Percentiles rank a stretch among this genome's conserved stretches.
These are phyloP conservation scores for Ogataea haglerorum DNA, from an alignment of 805 yeast species.

Conservation along the genomic window DNA sequence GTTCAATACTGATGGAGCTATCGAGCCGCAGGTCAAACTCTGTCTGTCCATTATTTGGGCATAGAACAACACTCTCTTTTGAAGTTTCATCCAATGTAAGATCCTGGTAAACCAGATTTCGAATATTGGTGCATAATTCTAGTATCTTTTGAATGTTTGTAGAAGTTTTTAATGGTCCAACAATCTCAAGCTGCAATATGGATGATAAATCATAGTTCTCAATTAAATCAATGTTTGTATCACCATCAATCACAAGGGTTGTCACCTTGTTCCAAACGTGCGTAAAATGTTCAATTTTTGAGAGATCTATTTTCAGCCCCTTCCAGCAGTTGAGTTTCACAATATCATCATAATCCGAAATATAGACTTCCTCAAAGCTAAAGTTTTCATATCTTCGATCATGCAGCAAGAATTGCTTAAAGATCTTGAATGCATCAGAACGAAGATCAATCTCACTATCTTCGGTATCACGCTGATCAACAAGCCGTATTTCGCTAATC, in stretches of 20 bases:
- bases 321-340: neutral
- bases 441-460: slow-evolving; percentile 2
- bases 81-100: neutral
- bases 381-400: neutral
- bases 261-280: neutral
- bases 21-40: too few species aligned
- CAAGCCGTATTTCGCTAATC: slow-evolving; percentile 1
- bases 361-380: neutral
- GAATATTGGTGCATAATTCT: neutral
- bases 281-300: neutral
- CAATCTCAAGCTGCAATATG: neutral
- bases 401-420: neutral
- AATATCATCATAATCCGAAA: neutral
- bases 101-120: neutral
- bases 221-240: neutral
- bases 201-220: neutral
- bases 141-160: neutral
- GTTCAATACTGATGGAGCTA: too few species aligned
- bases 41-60: too few species aligned
- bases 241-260: neutral
- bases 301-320: neutral
- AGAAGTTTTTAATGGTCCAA: neutral
- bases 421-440: neutral
- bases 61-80: too few species aligned
- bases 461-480: neutral